Evolutionary conservation across 2,329 filamentous ascomycete genomes (phyloP).

Genomic region (Raffaelea deltoideospora): DNA sequence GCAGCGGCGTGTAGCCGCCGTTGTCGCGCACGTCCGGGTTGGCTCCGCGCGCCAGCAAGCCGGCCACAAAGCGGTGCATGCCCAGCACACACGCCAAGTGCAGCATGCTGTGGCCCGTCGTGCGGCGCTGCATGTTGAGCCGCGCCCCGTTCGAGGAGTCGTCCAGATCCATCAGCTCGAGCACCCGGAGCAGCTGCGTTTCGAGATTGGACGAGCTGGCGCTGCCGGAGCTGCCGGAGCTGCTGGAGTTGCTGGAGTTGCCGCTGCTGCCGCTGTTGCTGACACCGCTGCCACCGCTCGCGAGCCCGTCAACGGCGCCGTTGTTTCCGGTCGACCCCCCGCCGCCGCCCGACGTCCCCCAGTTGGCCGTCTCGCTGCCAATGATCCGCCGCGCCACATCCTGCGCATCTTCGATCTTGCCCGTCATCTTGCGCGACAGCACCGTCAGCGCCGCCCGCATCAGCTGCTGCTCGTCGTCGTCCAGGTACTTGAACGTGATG

Average conservation of each 20-base stretch:
- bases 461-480: conserved; percentile 53
- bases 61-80: conserved; percentile 60
- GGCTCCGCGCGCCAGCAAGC: conserved; percentile 62
- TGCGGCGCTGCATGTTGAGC: conserved; percentile 45
- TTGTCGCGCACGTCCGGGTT: conserved; percentile 61
- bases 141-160: conserved; percentile 53
- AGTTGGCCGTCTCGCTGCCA: conserved; percentile 27
- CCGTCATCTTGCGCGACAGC: conserved; percentile 43
- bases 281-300: conserved; percentile 6
- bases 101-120: conserved; percentile 65
- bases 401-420: conserved; percentile 43
- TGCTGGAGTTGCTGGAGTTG: conserved; percentile 23
- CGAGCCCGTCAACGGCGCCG: conserved; percentile 5
- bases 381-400: conserved; percentile 48
- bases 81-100: conserved; percentile 66
- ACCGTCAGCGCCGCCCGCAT: conserved; percentile 53
- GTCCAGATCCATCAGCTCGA: conserved; percentile 68
- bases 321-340: conserved; percentile 11
- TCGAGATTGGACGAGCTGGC: conserved; percentile 39
- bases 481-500: conserved; percentile 55
- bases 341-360: conserved; percentile 22
- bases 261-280: conserved; percentile 26
- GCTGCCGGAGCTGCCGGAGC: conserved; percentile 15
- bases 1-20: conserved; percentile 68
- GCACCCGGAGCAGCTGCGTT: conserved; percentile 51